Evolutionary conservation across 192 early-diverging fungal species (phyloP).

Genomic region (Coemansia sp.): DNA sequence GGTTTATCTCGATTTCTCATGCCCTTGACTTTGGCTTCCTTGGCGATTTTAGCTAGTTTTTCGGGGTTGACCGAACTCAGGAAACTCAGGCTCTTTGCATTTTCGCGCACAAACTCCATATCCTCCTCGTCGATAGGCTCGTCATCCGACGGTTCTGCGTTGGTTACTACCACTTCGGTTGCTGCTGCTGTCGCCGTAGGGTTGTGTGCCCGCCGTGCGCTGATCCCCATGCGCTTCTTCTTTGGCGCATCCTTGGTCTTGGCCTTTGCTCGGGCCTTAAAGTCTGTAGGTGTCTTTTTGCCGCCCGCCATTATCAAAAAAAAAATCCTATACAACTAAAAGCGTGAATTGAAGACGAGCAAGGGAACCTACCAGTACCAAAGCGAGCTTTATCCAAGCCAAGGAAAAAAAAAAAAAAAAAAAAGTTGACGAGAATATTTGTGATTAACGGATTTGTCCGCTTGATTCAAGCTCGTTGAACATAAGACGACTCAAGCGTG

Average conservation of each 20-base stretch:
- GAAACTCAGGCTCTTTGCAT: constrained; percentile 37
- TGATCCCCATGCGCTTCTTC: constrained; percentile 10
- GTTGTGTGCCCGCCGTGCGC: background rate
- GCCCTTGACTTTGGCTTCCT: constrained; percentile 39
- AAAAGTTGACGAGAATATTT: background rate
- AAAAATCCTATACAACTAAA: background rate
- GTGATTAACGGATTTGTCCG: background rate
- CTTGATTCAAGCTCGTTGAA: background rate
- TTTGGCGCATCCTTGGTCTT: constrained; percentile 8
- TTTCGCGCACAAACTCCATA: constrained; percentile 46
- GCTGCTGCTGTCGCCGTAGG: constrained; percentile 14
- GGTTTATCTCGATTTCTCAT: constrained; percentile 3
- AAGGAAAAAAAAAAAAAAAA: constrained; percentile 16
- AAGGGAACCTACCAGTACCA: background rate
- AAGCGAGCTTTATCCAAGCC: background rate
- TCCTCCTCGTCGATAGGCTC: constrained; percentile 52
- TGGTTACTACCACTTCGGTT: background rate
- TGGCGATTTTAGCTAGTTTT: constrained; percentile 30
- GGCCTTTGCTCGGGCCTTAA: constrained; percentile 23
- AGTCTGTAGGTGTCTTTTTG: constrained; percentile 14
- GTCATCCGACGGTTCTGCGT: constrained; percentile 12
- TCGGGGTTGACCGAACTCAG: constrained; percentile 37
- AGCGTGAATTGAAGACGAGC: background rate
- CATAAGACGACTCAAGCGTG: background rate
- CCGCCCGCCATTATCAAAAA: constrained; percentile 2